Evolutionary conservation across 2,329 filamentous ascomycete genomes (phyloP).

Genomic region (Lachnellula suecica): DNA sequence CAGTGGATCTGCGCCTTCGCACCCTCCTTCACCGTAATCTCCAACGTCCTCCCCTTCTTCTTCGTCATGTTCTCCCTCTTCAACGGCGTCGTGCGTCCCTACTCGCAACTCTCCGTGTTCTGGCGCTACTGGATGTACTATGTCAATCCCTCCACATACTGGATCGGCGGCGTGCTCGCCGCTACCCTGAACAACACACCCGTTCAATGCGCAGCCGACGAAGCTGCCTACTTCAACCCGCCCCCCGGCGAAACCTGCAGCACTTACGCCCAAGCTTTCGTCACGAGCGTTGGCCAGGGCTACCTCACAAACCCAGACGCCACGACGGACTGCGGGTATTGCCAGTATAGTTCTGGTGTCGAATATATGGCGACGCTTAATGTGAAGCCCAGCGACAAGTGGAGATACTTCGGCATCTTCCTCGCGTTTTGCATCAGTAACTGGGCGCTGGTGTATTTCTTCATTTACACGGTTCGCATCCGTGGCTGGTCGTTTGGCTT

Average conservation of each 20-base stretch:
- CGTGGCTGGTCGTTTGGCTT: constrained; percentile 71
- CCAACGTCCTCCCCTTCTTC: constrained; percentile 48
- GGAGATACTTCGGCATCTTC: constrained; percentile 73
- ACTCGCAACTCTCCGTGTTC: constrained; percentile 48
- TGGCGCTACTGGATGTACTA: constrained; percentile 48
- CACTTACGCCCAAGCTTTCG: constrained; percentile 62
- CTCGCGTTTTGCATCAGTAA: constrained; percentile 69
- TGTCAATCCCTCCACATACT: constrained; percentile 70
- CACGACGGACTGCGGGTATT: constrained; percentile 65
- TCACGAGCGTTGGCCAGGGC: constrained; percentile 46
- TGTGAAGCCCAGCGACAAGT: constrained; percentile 57
- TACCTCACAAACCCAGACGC: constrained; percentile 64
- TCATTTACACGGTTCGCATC: constrained; percentile 72
- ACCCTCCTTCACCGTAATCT: constrained; percentile 75
- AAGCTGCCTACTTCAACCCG: constrained; percentile 62
- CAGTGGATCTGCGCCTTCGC: constrained; percentile 86
- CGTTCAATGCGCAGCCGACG: constrained; percentile 49
- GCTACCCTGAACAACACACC: constrained; percentile 54
- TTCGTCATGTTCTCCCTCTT: constrained; percentile 67
- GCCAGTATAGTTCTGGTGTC: constrained; percentile 58
- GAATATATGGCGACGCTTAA: constrained; percentile 64
- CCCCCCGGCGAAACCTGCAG: constrained; percentile 64
- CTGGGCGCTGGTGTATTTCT: constrained; percentile 73
- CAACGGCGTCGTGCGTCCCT: constrained; percentile 71
- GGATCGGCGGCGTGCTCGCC: constrained; percentile 64